A percentile compares a stretch with the other conserved stretches of the same genome.
These are phyloP conservation scores for Colletotrichum kahawae DNA, from an alignment of 2,329 filamentous ascomycete species.

Conservation along the genomic window DNA sequence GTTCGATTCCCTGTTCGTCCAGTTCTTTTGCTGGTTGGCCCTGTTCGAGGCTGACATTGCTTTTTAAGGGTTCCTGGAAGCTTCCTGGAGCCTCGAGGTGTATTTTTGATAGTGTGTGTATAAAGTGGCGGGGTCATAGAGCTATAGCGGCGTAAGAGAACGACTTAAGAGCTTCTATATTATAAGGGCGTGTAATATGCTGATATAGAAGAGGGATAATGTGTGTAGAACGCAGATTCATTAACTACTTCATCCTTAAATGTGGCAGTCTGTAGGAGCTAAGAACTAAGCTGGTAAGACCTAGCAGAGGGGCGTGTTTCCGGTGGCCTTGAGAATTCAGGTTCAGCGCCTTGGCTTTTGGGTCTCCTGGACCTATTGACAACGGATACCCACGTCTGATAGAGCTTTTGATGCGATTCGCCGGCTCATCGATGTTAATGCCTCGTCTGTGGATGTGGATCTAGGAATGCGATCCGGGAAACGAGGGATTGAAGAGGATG, in stretches of 20 bases:
- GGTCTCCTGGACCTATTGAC: neutral
- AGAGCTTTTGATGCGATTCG: neutral
- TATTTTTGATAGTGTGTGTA: neutral
- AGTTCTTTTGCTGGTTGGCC: neutral
- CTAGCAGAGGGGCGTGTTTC: neutral
- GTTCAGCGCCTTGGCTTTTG: neutral
- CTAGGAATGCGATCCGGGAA: neutral
- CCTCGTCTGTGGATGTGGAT: neutral
- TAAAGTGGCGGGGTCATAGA: fast-evolving
- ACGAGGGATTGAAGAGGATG: neutral
- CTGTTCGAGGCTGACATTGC: neutral
- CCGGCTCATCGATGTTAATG: neutral
- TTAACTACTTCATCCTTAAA: neutral
- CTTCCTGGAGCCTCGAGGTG: neutral
- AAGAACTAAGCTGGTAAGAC: neutral
- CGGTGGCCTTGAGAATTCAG: neutral
- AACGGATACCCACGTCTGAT: neutral
- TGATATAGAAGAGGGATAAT: neutral
- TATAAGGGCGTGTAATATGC: neutral
- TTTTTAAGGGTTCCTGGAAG: neutral
- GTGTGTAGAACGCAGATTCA: neutral
- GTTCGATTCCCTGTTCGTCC: too few species aligned
- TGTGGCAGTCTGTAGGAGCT: neutral
- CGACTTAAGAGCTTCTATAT: neutral
- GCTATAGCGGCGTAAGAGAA: neutral